Evolutionary conservation across 2,329 filamentous ascomycete species (phyloP).

Genomic region (Domatiomyces globalis): DNA sequence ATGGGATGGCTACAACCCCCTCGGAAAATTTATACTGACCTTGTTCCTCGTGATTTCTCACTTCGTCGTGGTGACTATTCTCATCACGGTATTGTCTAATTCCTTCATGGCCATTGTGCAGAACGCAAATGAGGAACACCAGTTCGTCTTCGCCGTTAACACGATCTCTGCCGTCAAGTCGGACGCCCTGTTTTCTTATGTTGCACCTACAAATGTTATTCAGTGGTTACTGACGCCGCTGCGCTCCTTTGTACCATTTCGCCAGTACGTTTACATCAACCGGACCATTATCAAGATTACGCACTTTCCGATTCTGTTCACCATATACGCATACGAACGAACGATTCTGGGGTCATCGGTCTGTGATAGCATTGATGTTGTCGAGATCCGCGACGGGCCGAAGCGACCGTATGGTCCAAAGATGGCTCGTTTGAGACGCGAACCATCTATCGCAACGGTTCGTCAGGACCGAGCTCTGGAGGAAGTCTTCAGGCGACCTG

Average conservation of each 20-base stretch:
- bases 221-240: constrained; percentile 79
- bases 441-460: constrained; percentile 76
- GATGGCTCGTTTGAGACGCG: constrained; percentile 51
- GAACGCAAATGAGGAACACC: constrained; percentile 84
- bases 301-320: constrained; percentile 74
- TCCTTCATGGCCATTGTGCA: constrained; percentile 91
- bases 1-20: constrained; percentile 65
- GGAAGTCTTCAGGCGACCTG: constrained; percentile 70
- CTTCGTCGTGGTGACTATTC: constrained; percentile 83
- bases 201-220: constrained; percentile 80
- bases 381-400: constrained; percentile 52
- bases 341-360: constrained; percentile 59
- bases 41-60: constrained; percentile 89
- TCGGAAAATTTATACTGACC: constrained; percentile 62
- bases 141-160: constrained; percentile 88
- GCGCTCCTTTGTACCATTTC: constrained; percentile 65
- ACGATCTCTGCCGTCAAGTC: constrained; percentile 98
- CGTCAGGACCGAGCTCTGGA: constrained; percentile 83
- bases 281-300: constrained; percentile 83
- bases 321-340: constrained; percentile 77
- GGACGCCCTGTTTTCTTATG: constrained; percentile 87
- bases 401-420: constrained; percentile 42
- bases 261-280: constrained; percentile 71
- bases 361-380: constrained; percentile 70
- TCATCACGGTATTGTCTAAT: constrained; percentile 91